Evolutionary conservation across 2,329 filamentous ascomycete genomes (phyloP).

Genomic region (Cercospora beticola): DNA sequence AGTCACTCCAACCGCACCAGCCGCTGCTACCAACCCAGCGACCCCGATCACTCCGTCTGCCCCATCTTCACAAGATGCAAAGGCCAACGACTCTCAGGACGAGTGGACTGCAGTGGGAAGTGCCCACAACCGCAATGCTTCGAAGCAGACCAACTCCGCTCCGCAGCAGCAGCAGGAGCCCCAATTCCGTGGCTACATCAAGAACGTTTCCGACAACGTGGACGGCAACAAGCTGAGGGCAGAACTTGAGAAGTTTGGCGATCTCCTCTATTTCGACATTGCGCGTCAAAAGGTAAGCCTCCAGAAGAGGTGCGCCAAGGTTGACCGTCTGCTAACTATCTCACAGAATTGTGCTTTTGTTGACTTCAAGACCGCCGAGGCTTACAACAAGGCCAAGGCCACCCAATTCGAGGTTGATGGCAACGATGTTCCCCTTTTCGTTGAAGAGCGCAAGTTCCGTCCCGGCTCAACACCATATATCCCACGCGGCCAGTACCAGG

Average conservation of each 20-base stretch:
- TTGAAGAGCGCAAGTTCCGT: conserved; percentile 80
- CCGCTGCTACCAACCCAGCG: conserved; percentile 28
- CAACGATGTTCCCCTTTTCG: conserved; percentile 75
- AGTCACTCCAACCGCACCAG: conserved; percentile 33
- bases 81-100: conserved; percentile 55
- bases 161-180: conserved; percentile 64
- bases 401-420: conserved; percentile 80
- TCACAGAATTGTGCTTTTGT: conserved; percentile 91
- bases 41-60: conserved; percentile 32
- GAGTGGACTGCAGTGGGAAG: conserved; percentile 87
- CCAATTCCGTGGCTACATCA: conserved; percentile 84
- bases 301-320: neutral
- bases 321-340: neutral
- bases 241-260: conserved; percentile 67
- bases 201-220: conserved; percentile 90
- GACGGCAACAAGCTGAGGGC: conserved; percentile 69
- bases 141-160: conserved; percentile 61
- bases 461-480: conserved; percentile 40
- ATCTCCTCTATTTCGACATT: conserved; percentile 63
- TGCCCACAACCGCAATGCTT: conserved; percentile 80
- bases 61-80: conserved; percentile 40
- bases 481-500: conserved; percentile 42
- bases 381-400: conserved; percentile 77
- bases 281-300: conserved; percentile 69
- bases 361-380: conserved; percentile 79